Evolutionary conservation across 345 rosid species (phyloP).

Genomic region (Eucalyptus paniculata): DNA sequence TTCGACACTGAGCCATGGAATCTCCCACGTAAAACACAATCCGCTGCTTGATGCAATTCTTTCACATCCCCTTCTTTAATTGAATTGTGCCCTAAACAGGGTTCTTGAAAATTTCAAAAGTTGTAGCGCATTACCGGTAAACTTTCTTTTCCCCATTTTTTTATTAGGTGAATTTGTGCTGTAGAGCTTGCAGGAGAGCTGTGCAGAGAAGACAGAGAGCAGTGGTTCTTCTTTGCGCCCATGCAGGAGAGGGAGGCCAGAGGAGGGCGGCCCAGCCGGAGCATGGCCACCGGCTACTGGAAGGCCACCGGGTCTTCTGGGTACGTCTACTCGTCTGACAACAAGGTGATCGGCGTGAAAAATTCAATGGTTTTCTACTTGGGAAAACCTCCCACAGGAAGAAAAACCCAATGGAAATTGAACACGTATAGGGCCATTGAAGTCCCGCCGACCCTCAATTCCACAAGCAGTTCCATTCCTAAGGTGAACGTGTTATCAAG

Average conservation of each 20-base stretch:
- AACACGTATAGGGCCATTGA: not conserved
- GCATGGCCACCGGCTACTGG: not conserved
- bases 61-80: not conserved
- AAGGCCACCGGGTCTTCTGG: not conserved
- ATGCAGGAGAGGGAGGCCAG: not conserved
- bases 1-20: not conserved
- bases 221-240: not conserved
- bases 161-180: not conserved
- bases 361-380: slow-evolving; percentile 87
- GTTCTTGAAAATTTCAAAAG: not conserved
- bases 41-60: not conserved
- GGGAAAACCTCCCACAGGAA: slow-evolving; percentile 16
- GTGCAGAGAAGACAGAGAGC: not conserved
- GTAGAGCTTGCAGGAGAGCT: not conserved
- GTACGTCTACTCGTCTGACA: slow-evolving; percentile 27
- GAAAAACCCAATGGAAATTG: not conserved
- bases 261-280: not conserved
- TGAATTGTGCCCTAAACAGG: not conserved
- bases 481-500: not conserved
- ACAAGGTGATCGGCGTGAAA: slow-evolving; percentile 61
- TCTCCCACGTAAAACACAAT: not conserved
- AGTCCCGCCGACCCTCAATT: not conserved
- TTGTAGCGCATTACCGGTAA: not conserved
- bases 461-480: not conserved
- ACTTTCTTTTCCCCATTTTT: not conserved